Evolutionary conservation across 2,329 filamentous ascomycete genomes (phyloP).

Genomic region (Trichophyton schoenleinii): DNA sequence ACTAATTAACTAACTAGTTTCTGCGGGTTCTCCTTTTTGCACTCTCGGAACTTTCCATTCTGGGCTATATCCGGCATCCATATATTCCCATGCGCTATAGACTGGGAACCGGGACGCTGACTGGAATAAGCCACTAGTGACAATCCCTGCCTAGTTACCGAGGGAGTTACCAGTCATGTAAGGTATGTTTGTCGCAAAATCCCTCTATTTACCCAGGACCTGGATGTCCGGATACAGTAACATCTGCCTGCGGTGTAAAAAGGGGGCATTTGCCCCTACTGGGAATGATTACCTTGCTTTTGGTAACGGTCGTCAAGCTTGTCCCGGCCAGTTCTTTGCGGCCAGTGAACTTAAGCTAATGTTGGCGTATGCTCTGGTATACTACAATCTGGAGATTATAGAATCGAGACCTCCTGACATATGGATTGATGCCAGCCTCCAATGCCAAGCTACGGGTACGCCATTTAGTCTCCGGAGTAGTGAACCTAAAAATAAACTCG

Average conservation of each 20-base stretch:
- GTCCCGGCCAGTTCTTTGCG: constrained; percentile 32
- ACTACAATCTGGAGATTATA: not conserved
- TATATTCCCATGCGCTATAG: not conserved
- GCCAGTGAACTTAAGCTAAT: not conserved
- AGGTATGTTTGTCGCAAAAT: not conserved
- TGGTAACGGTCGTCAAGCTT: constrained; percentile 34
- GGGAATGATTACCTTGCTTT: constrained; percentile 16
- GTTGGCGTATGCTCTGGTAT: not conserved
- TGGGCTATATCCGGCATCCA: not conserved
- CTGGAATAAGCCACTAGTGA: not conserved
- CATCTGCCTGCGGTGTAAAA: too few species aligned
- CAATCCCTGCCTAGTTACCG: not conserved
- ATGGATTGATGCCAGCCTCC: not conserved
- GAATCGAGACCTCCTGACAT: not conserved
- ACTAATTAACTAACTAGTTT: not conserved
- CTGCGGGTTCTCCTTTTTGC: not conserved
- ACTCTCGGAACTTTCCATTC: not conserved
- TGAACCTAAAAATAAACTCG: too few species aligned
- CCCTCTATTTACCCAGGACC: too few species aligned
- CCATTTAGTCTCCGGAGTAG: not conserved
- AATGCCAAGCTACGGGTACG: not conserved
- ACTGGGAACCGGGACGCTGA: too few species aligned
- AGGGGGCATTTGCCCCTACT: not conserved
- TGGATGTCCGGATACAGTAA: not conserved
- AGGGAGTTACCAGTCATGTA: too few species aligned